Evolutionary conservation across 768 basidiomycete genomes (phyloP).

Genomic region (Tulasnella sp.): DNA sequence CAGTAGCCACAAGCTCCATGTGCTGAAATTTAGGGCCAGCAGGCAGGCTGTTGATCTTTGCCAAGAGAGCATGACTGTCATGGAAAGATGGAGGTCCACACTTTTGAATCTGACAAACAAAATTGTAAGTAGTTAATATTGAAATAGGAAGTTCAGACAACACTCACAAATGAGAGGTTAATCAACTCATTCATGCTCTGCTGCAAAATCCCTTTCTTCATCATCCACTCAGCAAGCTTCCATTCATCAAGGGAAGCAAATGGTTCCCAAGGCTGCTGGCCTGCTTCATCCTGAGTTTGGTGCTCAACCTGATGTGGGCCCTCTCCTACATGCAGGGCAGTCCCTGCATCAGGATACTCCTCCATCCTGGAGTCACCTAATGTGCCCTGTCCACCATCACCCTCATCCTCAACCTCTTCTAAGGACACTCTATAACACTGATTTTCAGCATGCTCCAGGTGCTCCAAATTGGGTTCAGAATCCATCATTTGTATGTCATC

Average conservation of each 20-base stretch:
- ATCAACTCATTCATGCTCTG: neutral
- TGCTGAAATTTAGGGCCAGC: neutral
- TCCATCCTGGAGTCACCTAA: neutral
- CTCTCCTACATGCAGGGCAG: neutral
- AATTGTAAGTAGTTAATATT: too few species aligned
- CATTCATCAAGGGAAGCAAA: conserved; percentile 10
- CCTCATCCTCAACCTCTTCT: neutral
- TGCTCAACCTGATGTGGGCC: neutral
- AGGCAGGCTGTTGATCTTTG: neutral
- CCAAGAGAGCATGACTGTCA: neutral
- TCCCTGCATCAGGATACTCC: neutral
- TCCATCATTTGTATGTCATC: too few species aligned
- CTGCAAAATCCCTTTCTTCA: neutral
- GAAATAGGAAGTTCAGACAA: neutral
- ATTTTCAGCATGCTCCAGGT: too few species aligned
- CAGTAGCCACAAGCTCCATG: neutral
- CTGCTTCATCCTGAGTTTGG: neutral
- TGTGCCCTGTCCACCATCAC: neutral
- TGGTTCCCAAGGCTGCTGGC: neutral
- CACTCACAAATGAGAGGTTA: neutral
- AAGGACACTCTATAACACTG: neutral
- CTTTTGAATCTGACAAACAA: too few species aligned
- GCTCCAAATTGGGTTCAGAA: too few species aligned
- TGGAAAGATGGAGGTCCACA: too few species aligned
- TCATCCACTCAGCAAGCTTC: conserved; percentile 14